phyloP scores from a whole-genome alignment of 805 yeast genomes.

The Spencermartinsiella europaea region DNA sequence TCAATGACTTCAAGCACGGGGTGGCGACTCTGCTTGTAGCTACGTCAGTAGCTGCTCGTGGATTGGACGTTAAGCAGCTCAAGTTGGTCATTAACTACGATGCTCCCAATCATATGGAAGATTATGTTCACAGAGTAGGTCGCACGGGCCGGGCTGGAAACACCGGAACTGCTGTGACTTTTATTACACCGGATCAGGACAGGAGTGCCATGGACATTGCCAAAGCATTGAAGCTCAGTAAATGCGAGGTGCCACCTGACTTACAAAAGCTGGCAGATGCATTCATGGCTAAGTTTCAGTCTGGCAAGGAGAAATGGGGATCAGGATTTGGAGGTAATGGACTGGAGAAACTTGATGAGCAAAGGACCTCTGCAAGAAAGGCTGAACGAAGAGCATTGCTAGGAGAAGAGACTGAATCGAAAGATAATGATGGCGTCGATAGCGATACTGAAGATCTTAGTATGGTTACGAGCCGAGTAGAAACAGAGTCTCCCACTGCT shows the following conservation, averaged over 20 bases:
- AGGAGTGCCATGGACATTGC: constrained; percentile 63
- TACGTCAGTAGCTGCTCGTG: constrained; percentile 93
- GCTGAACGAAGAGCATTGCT: constrained; percentile 48
- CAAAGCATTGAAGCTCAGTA: constrained; percentile 58
- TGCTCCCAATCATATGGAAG: constrained; percentile 85
- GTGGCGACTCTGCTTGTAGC: constrained; percentile 64
- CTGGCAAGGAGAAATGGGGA: constrained; percentile 55
- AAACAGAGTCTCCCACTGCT: neutral
- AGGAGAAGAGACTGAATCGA: constrained; percentile 31
- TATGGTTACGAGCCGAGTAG: neutral
- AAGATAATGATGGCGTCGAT: constrained; percentile 23
- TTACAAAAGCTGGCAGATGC: constrained; percentile 46
- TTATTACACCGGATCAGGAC: constrained; percentile 58
- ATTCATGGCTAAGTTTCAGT: constrained; percentile 56
- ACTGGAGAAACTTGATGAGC: constrained; percentile 65
- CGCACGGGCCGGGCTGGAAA: constrained; percentile 92
- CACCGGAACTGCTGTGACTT: constrained; percentile 69
- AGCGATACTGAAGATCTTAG: constrained; percentile 6
- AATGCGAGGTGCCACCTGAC: constrained; percentile 48
- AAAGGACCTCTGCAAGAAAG: constrained; percentile 47
- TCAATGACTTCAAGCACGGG: constrained; percentile 62
- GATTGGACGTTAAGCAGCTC: constrained; percentile 85
- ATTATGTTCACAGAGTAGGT: constrained; percentile 93
- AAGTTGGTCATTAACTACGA: constrained; percentile 77
- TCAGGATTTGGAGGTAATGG: constrained; percentile 95